A percentile compares a stretch with the other conserved stretches of the same genome.
phyloP scores from a whole-genome alignment of 176 grass and related monocot species.

The Puya raimondii region DNA sequence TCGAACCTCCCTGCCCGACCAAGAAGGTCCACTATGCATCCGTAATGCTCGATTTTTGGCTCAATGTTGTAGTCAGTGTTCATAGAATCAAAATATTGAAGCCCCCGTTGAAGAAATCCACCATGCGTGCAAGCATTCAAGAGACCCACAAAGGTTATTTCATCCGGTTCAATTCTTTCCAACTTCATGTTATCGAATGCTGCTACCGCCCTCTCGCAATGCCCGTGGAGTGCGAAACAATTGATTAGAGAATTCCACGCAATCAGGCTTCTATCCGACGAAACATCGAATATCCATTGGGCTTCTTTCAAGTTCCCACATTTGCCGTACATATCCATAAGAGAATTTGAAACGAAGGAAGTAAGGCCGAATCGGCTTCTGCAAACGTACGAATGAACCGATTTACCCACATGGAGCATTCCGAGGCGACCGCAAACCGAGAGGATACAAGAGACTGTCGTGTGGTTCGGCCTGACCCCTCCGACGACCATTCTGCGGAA shows the following conservation, averaged over 20 bases:
- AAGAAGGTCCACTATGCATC: slow-evolving; percentile 68
- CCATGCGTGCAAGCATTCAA: slow-evolving; percentile 79
- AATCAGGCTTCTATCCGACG: slow-evolving; percentile 40
- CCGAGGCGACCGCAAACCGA: slow-evolving; percentile 66
- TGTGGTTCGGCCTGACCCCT: slow-evolving; percentile 40
- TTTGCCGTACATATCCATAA: slow-evolving; percentile 89
- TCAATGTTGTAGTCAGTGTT: slow-evolving; percentile 34
- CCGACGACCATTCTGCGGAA: slow-evolving; percentile 48
- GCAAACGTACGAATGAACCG: slow-evolving; percentile 49
- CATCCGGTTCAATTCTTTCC: slow-evolving; percentile 45
- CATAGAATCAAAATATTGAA: slow-evolving; percentile 53
- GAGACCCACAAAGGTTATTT: slow-evolving; percentile 62
- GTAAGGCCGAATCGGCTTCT: slow-evolving; percentile 41
- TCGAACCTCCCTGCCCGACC: slow-evolving; percentile 56
- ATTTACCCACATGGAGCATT: slow-evolving; percentile 59
- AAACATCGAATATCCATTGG: slow-evolving; percentile 45
- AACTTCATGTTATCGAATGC: slow-evolving; percentile 39
- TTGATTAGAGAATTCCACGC: slow-evolving; percentile 82
- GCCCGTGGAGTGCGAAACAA: slow-evolving; percentile 52
- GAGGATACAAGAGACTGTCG: slow-evolving; percentile 47
- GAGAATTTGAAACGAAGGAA: slow-evolving; percentile 47
- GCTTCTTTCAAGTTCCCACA: slow-evolving; percentile 56
- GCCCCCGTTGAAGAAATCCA: slow-evolving; percentile 53
- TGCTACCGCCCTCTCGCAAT: slow-evolving; percentile 29
- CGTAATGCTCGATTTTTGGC: slow-evolving; percentile 74